Evolutionary conservation across 2,329 filamentous ascomycete genomes (phyloP).

Genomic region (Leptographium radiaticola): DNA sequence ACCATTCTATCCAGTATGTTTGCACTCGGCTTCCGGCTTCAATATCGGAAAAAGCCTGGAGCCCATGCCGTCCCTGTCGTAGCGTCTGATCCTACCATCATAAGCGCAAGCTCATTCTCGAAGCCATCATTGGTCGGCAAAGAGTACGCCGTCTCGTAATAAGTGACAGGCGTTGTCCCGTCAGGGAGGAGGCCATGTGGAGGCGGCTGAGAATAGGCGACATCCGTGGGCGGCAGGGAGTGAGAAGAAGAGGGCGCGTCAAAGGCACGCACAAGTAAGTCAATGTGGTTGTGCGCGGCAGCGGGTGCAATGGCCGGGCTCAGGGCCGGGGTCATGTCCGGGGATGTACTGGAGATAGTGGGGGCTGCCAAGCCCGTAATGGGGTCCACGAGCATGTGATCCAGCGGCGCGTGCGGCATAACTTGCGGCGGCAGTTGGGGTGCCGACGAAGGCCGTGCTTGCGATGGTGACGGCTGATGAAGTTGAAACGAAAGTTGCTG

Average conservation of each 20-base stretch:
- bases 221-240: not conserved
- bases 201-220: not conserved
- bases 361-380: not conserved
- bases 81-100: slow-evolving; percentile 24
- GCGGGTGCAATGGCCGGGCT: not conserved
- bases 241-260: not conserved
- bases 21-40: not conserved
- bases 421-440: not conserved
- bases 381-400: not conserved
- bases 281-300: slow-evolving; percentile 16
- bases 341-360: not conserved
- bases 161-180: not conserved
- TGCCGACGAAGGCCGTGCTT: not conserved
- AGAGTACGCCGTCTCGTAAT: slow-evolving; percentile 1
- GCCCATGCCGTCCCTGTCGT: slow-evolving; percentile 12
- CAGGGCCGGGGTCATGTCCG: not conserved
- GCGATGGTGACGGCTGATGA: not conserved
- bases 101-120: slow-evolving; percentile 30
- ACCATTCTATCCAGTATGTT: not conserved
- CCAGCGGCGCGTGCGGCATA: not conserved
- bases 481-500: not conserved
- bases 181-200: not conserved
- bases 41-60: slow-evolving; percentile 13
- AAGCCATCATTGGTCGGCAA: slow-evolving; percentile 26
- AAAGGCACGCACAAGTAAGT: slow-evolving; percentile 24